Evolutionary conservation across 1,284 basidiomycete genomes (phyloP).

Genomic region (Naganishia sp.): DNA sequence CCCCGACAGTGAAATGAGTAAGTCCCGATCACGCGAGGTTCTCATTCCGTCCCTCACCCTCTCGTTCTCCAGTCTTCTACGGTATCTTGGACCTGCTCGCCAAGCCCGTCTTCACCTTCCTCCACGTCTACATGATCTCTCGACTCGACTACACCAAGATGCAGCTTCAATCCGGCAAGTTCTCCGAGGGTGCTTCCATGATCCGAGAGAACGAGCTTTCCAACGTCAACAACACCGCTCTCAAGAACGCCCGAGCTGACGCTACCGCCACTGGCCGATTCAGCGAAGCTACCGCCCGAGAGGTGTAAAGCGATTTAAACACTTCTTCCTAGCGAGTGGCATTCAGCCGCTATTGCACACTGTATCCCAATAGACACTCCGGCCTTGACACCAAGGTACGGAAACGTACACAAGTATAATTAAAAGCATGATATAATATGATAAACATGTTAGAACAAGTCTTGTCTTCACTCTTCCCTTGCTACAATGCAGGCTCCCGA

Average conservation of each 20-base stretch:
- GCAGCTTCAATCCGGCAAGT: conserved; percentile 41
- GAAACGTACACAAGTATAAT: too few species aligned
- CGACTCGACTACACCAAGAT: conserved; percentile 44
- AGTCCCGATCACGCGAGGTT: conserved; percentile 23
- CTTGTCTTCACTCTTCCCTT: too few species aligned
- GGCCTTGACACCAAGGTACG: too few species aligned
- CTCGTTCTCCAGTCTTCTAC: conserved; percentile 56
- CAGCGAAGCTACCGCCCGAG: conserved; percentile 30
- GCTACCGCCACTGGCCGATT: conserved; percentile 29
- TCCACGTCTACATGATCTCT: conserved; percentile 34
- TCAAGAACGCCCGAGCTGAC: conserved; percentile 31
- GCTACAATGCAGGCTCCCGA: too few species aligned
- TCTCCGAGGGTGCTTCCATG: conserved; percentile 30
- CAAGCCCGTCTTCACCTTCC: conserved; percentile 57
- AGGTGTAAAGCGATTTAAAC: conserved; percentile 9
- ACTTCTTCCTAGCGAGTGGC: background rate
- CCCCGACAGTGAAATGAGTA: conserved; percentile 53
- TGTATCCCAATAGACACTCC: conserved; percentile 22
- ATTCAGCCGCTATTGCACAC: background rate
- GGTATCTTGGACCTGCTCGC: conserved; percentile 63
- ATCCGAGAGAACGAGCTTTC: conserved; percentile 23
- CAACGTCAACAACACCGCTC: conserved; percentile 23
- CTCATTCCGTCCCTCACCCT: background rate
- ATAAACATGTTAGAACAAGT: too few species aligned
- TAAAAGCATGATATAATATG: too few species aligned